These are phyloP conservation scores for Phaeolepiota aurea DNA, from an alignment of 768 basidiomycete species.

Conservation along the genomic window DNA sequence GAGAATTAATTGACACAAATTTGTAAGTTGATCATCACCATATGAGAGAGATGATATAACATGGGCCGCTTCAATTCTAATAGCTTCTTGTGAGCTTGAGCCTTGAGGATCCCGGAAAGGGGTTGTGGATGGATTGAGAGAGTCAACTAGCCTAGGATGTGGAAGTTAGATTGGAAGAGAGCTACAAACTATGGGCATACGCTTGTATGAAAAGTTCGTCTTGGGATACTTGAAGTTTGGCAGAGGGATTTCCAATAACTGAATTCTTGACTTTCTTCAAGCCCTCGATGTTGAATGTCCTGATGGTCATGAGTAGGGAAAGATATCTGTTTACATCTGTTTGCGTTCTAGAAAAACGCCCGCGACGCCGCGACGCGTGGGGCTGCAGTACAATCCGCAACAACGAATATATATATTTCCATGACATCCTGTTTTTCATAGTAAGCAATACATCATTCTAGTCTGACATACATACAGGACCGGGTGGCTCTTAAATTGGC, in stretches of 20 bases:
- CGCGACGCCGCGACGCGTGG: no score
- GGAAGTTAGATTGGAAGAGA: constrained; percentile 5
- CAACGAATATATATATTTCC: no score
- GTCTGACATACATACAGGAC: no score
- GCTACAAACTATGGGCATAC: constrained; percentile 24
- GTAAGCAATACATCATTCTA: no score
- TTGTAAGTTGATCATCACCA: no score
- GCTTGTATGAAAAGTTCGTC: constrained; percentile 48
- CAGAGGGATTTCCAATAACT: constrained; percentile 74
- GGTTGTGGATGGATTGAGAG: constrained; percentile 30
- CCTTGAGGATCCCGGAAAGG: constrained; percentile 17
- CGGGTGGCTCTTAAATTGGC: no score
- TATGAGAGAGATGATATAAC: constrained; percentile 68
- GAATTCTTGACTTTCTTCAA: constrained; percentile 68
- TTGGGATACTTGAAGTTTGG: constrained; percentile 49
- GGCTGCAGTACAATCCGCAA: no score
- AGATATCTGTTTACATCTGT: no score
- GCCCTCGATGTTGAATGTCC: constrained; percentile 17
- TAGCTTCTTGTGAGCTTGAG: constrained; percentile 30
- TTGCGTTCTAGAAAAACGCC: no score
- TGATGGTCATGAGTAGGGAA: constrained; percentile 16
- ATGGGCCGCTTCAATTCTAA: constrained; percentile 68
- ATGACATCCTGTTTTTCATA: no score
- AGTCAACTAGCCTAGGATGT: constrained; percentile 48
- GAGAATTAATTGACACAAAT: no score